These are phyloP conservation scores for Cercospora zeina DNA, from an alignment of 2,329 filamentous ascomycete species.

Conservation along the genomic window DNA sequence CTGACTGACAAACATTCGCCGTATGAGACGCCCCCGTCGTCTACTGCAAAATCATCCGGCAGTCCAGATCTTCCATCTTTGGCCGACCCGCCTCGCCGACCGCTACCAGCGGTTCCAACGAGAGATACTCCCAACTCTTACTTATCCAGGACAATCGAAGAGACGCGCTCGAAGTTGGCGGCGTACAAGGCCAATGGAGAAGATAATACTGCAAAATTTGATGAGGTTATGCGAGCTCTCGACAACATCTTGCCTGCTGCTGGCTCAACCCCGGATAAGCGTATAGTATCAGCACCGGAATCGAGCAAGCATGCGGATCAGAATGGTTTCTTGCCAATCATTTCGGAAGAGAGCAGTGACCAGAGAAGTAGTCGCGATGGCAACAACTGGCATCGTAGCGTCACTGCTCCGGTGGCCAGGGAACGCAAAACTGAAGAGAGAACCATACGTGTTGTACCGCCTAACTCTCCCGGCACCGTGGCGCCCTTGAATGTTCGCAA, in stretches of 20 bases:
- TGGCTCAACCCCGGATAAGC: slow-evolving; percentile 37
- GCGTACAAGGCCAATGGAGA: slow-evolving; percentile 51
- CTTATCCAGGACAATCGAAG: slow-evolving; percentile 56
- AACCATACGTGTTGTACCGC: slow-evolving; percentile 60
- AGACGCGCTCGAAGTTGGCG: slow-evolving; percentile 60
- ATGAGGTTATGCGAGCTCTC: slow-evolving; percentile 57
- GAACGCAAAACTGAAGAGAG: slow-evolving; percentile 39
- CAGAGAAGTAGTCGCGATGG: slow-evolving; percentile 37
- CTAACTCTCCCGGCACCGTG: slow-evolving; percentile 52
- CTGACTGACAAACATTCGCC: slow-evolving; percentile 38
- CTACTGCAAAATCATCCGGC: slow-evolving; percentile 41
- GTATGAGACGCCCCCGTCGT: slow-evolving; percentile 42
- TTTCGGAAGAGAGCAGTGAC: slow-evolving; percentile 51
- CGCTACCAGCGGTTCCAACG: slow-evolving; percentile 47
- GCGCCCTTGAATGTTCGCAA: slow-evolving; percentile 60
- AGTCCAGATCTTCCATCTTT: slow-evolving; percentile 30
- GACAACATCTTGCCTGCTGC: slow-evolving; percentile 40
- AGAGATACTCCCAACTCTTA: slow-evolving; percentile 54
- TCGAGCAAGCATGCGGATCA: slow-evolving; percentile 35
- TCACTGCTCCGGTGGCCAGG: slow-evolving; percentile 46
- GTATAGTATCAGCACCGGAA: slow-evolving; percentile 52
- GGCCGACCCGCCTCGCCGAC: slow-evolving; percentile 41
- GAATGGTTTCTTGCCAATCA: slow-evolving; percentile 49
- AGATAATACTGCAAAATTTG: slow-evolving; percentile 54
- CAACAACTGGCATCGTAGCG: slow-evolving; percentile 43